Evolutionary conservation across 192 early-diverging fungal species (phyloP), one percentile per base, ranked within the genome.

Genomic region (Endogone sp.): DNA sequence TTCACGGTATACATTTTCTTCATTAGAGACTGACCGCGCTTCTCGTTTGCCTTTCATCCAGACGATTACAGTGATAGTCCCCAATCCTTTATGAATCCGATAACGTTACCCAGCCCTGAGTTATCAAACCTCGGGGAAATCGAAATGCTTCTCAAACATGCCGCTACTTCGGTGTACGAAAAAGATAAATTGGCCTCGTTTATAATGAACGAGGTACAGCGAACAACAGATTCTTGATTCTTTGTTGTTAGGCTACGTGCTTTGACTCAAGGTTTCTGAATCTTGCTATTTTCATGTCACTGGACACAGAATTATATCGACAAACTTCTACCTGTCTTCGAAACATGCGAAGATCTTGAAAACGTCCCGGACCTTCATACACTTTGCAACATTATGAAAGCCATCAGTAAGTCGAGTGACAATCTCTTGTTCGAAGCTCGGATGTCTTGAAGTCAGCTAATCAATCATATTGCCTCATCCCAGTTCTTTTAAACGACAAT

Each of bases 331-430:
- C 86, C 89, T 28, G 64, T 90, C 6, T 85, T 91, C 70, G 87
- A 91, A 69, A 81, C 83, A 20, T 93, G 88, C 62, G 96, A 96
- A 74, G 93, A 97, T 69, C 68, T 94, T 75, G 94, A 96, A 32
- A 85, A 82, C 22, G 80, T 77, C 4, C 81, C 89, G 3, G 92
- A 91, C 64, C 70, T 96, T 30, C 90, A 92, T 68, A 59, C 75
- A 2, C 73, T 98, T 57, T 89, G 89, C 66, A 86, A 78, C 44
- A 94, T 96, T 55, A 84, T 91, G 69, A 82, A 86, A 54, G 82
- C 82, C 62, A 90, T 94, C 55, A 84, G 92, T 94, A 84, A 75
- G 88, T 71, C 2, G 9, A 31, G 25, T 60, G 22, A 28, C 59
- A 60, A 6, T 9, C 22, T 8, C 59, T 11, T 22, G 21, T 60